Percentiles rank a stretch among this genome's conserved stretches.
These are phyloP conservation scores for Neospora caninum DNA, from an alignment of 169 alveolate species.

Conservation along the genomic window DNA sequence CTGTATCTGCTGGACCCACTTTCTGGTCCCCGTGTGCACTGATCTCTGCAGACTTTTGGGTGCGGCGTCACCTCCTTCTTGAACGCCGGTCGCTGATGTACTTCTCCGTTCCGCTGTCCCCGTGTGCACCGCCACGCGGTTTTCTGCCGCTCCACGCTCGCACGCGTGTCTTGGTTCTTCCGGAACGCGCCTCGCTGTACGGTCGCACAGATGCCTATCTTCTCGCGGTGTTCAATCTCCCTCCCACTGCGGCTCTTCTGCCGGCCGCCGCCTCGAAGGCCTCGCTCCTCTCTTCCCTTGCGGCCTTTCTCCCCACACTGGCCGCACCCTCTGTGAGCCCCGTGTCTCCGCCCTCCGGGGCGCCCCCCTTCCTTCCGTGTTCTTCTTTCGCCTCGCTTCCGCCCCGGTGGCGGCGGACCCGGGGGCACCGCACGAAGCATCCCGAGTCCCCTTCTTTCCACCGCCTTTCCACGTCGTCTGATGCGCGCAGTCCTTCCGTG, in stretches of 20 bases:
- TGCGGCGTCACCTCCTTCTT: neutral
- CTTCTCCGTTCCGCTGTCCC: neutral
- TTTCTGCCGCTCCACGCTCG: neutral
- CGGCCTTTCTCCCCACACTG: neutral
- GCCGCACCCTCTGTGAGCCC: neutral
- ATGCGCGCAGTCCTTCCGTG: neutral
- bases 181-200: neutral
- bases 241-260: neutral
- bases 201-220: neutral
- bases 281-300: neutral
- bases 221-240: neutral
- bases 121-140: slow-evolving; percentile 30
- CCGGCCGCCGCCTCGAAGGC: neutral
- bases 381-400: neutral
- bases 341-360: neutral
- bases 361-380: neutral
- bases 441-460: neutral
- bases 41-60: slow-evolving; percentile 27
- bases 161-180: neutral
- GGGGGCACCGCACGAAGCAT: neutral
- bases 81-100: slow-evolving; percentile 34
- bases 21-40: too few relatives aligned
- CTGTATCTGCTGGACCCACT: too few relatives aligned
- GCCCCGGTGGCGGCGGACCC: neutral
- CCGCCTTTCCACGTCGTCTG: neutral